phyloP scores from a whole-genome alignment of 345 rosid genomes.

The Lepidium sativum region DNA sequence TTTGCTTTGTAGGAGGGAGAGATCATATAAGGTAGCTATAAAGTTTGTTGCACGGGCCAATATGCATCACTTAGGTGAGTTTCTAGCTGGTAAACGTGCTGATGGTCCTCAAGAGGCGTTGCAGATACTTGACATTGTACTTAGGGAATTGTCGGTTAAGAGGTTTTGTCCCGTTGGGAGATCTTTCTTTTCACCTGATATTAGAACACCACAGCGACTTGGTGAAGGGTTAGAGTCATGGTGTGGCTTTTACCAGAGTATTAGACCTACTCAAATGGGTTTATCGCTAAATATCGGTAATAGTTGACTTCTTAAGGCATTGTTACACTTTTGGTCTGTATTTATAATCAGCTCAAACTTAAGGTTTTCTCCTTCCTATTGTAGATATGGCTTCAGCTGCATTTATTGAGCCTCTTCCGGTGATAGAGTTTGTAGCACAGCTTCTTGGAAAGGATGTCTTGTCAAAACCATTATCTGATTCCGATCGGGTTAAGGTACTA shows the following conservation, averaged over 20 bases:
- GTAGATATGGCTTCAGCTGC: conserved; percentile 98
- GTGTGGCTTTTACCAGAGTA: conserved; percentile 98
- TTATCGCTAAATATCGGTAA: conserved; percentile 88
- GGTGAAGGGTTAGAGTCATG: conserved; percentile 98
- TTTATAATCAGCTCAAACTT: not conserved
- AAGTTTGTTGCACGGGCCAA: conserved; percentile 80
- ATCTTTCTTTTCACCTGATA: conserved; percentile 87
- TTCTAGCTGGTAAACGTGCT: conserved; percentile 81
- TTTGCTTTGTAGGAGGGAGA: conserved; percentile 52
- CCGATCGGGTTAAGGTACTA: conserved; percentile 86
- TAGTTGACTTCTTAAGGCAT: not conserved
- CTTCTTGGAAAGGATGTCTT: conserved; percentile 78
- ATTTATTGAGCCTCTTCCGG: conserved; percentile 96
- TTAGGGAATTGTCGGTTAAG: conserved; percentile 79
- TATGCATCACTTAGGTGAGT: conserved; percentile 82
- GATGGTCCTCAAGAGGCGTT: conserved; percentile 91
- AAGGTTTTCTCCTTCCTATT: not conserved
- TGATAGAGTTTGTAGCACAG: conserved; percentile 85
- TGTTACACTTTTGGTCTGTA: not conserved
- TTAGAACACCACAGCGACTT: conserved; percentile 65
- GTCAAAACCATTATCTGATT: conserved; percentile 74
- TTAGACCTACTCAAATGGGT: conserved; percentile 98
- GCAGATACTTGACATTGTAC: conserved; percentile 81
- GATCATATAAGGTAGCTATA: conserved; percentile 74
- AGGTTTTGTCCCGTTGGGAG: conserved; percentile 84